Evolutionary conservation across 2,329 filamentous ascomycete genomes (phyloP).

Genomic region (Pseudopithomyces chartarum): DNA sequence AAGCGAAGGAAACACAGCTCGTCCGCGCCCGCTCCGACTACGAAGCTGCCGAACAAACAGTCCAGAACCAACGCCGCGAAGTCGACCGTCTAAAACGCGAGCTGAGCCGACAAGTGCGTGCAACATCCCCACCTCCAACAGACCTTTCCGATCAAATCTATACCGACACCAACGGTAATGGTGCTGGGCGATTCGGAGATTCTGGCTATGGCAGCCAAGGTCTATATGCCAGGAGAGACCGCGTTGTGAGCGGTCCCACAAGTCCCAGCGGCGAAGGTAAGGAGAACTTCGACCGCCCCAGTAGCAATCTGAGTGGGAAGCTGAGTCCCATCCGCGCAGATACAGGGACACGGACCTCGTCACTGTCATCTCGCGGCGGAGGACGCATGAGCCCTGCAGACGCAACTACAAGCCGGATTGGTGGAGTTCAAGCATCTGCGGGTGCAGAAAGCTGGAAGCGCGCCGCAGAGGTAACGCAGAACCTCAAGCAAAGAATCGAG

Average conservation of each 20-base stretch:
- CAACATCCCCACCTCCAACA: slow-evolving; percentile 60
- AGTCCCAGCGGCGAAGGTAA: slow-evolving; percentile 52
- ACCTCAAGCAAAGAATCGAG: slow-evolving; percentile 95
- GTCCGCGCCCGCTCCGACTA: slow-evolving; percentile 89
- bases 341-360: slow-evolving; percentile 38
- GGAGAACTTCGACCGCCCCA: slow-evolving; percentile 51
- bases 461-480: slow-evolving; percentile 95
- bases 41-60: slow-evolving; percentile 84
- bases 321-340: slow-evolving; percentile 46
- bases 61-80: slow-evolving; percentile 83
- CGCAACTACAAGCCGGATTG: slow-evolving; percentile 25
- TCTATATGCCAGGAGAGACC: slow-evolving; percentile 45
- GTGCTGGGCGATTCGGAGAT: slow-evolving; percentile 48
- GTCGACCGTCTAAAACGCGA: slow-evolving; percentile 94
- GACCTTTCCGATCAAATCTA: slow-evolving; percentile 57
- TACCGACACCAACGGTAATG: slow-evolving; percentile 63
- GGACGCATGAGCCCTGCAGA: slow-evolving; percentile 41
- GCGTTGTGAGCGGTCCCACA: slow-evolving; percentile 32
- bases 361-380: slow-evolving; percentile 39
- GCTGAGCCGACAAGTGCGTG: slow-evolving; percentile 60
- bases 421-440: slow-evolving; percentile 35
- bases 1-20: slow-evolving; percentile 96
- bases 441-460: slow-evolving; percentile 88
- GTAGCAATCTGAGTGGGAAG: slow-evolving; percentile 44
- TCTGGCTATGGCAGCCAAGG: slow-evolving; percentile 43